Conservation (phyloP, 495 filamentous ascomycete genomes). For the Penicillium waksmanii region DNA sequence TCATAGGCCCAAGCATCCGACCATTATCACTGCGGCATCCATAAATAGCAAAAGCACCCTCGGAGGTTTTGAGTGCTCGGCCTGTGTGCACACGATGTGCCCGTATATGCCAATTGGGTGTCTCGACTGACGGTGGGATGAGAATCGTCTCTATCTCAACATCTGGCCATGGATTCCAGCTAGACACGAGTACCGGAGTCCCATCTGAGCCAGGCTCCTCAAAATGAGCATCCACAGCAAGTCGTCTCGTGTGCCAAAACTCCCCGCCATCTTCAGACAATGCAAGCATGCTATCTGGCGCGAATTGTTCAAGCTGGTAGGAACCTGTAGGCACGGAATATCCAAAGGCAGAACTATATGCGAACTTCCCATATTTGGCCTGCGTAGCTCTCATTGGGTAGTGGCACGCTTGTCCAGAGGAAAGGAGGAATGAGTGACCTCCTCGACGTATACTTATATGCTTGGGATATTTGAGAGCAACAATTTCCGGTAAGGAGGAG, state of each 20-base stretch:
- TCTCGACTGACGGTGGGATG: slow-evolving; percentile 55
- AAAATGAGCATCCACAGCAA: slow-evolving; percentile 61
- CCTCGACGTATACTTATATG: slow-evolving; percentile 66
- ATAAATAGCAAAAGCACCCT: slow-evolving; percentile 72
- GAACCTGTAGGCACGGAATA: slow-evolving; percentile 77
- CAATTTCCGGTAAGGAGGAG: slow-evolving; percentile 53
- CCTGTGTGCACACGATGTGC: slow-evolving; percentile 62
- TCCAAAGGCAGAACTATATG: slow-evolving; percentile 73
- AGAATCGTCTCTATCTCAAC: slow-evolving; percentile 66
- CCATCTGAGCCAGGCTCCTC: slow-evolving; percentile 50
- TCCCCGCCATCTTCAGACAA: slow-evolving; percentile 79
- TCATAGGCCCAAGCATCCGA: slow-evolving; percentile 58
- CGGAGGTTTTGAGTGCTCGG: slow-evolving; percentile 65
- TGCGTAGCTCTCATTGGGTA: slow-evolving; percentile 80
- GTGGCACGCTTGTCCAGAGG: slow-evolving; percentile 75
- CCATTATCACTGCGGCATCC: slow-evolving; percentile 62
- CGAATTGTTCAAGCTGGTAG: slow-evolving; percentile 76
- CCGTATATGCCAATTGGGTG: slow-evolving; percentile 71
- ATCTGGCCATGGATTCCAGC: slow-evolving; percentile 70
- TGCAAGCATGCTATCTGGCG: slow-evolving; percentile 73
- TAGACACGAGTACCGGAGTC: slow-evolving; percentile 61
- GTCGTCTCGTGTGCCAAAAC: slow-evolving; percentile 73
- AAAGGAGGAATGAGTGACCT: slow-evolving; percentile 72
- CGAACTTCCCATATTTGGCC: slow-evolving; percentile 80
- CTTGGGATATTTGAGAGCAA: slow-evolving; percentile 64